phyloP scores from a whole-genome alignment of 768 basidiomycete species.

The Boletellus emodensis region DNA sequence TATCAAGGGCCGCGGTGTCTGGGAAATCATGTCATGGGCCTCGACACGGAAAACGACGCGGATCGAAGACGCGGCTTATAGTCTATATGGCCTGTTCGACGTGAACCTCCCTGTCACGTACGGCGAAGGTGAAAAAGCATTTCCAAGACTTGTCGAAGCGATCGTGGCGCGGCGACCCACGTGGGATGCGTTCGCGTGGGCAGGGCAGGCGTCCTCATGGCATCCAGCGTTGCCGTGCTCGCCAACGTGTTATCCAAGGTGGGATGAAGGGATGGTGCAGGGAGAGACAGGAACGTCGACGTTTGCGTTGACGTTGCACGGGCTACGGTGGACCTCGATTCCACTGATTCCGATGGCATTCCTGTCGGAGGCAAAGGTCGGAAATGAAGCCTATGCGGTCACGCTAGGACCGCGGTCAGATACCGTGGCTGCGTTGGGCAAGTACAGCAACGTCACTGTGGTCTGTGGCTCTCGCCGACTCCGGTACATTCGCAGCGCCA shows the following conservation, averaged over 20 bases:
- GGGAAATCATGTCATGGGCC: conserved; percentile 32
- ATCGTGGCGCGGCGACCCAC: conserved; percentile 6
- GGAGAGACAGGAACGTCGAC: conserved; percentile 10
- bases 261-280: conserved; percentile 10
- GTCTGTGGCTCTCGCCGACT: conserved; percentile 17
- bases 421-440: background rate
- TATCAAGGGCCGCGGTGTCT: conserved; percentile 11
- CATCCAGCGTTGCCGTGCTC: conserved; percentile 18
- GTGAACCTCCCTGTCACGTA: conserved; percentile 23
- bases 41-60: conserved; percentile 26
- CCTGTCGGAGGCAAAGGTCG: background rate
- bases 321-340: conserved; percentile 16
- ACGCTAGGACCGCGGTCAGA: conserved; percentile 6
- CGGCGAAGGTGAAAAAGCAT: conserved; percentile 31
- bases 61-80: conserved; percentile 29
- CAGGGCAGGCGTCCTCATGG: conserved; percentile 15
- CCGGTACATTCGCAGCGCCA: conserved; percentile 4
- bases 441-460: conserved; percentile 12
- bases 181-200: conserved; percentile 29
- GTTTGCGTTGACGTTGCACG: conserved; percentile 14
- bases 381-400: conserved; percentile 7
- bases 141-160: conserved; percentile 23
- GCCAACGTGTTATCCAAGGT: conserved; percentile 21
- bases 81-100: conserved; percentile 25
- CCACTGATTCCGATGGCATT: conserved; percentile 20